Base-by-base conservation (phyloP, 805 yeast genomes). In the Saccharomycopsis sp. region DNA sequence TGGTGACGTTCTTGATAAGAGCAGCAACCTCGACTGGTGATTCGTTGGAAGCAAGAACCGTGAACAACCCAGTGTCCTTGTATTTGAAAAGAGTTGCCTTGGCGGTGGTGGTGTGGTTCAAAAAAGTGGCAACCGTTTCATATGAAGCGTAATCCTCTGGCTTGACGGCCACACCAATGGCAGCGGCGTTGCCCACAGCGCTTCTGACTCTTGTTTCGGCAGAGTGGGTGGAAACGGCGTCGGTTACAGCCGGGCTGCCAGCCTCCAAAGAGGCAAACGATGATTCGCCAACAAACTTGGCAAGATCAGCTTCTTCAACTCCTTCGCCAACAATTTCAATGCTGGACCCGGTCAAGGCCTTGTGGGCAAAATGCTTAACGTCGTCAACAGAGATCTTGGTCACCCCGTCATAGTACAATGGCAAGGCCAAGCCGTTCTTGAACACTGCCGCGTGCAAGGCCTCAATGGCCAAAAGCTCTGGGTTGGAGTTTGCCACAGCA, bases 361-460 rank as follows among this genome's bases (percentile, higher is more conserved):
- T 64, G 50, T 73, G 62, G 49, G 94, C 88, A 59, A 67, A 84
- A 33, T 60, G 61, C 53, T 72, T 68, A 56, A 92, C 69, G 46
- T 80, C 86, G 41, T 78, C 86, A 41, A 74, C 54, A 26, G 79
- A 48, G 52, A 76, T 66, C 53, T 68, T 64, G 50, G 70, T 62
- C 50, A 72, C 70, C 48, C 84, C 82, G 60, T 82, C 81, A 59
- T 73, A 84, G 60, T 71, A 71, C 55, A 85, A 69, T 50, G 95
- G 80, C 64, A 80, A 75, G 56, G 96, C 96, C 55, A 84, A 75
- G 41, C 95, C 96, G 48, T 63, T 68, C 71, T 92, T 83, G 77
- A 82, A 92, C 38, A 94, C 75, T 46, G 77, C 65, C 53, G 76
- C 75, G 66, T 84, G 89, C 58, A 86, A 74, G 52, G 77, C 73